Evolutionary conservation across 108 stramenopile genomes (phyloP).

Genomic region (Hondaea fermentalgiana): DNA sequence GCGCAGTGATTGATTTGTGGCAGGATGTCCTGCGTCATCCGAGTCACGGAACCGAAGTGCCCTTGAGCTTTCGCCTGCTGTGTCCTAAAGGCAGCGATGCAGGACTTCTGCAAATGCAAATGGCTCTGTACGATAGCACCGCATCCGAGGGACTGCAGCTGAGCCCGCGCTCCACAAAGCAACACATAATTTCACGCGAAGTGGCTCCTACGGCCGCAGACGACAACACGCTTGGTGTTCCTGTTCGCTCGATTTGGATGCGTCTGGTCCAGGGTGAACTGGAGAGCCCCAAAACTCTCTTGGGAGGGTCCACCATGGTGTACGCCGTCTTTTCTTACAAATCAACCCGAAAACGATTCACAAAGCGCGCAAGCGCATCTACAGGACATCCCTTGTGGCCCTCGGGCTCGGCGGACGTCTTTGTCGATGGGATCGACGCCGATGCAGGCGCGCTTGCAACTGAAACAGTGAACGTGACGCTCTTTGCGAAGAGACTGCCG

Average conservation of each 20-base stretch:
- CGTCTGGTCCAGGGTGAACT: no score
- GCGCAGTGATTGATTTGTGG: not conserved
- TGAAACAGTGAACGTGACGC: not conserved
- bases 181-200: not conserved
- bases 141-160: not conserved
- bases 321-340: no score
- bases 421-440: not conserved
- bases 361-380: no score
- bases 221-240: no score
- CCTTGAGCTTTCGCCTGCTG: not conserved
- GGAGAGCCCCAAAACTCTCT: no score
- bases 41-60: not conserved
- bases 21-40: not conserved
- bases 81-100: not conserved
- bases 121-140: not conserved
- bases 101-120: not conserved
- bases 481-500: not conserved
- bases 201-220: no score
- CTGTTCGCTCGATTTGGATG: no score
- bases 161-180: not conserved
- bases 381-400: no score
- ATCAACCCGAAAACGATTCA: no score
- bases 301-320: no score
- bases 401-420: no score
- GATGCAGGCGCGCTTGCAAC: not conserved